Percentiles rank a stretch among this genome's conserved stretches.
These are phyloP conservation scores for Neurospora discreta DNA, from an alignment of 495 filamentous ascomycete genomes.

Conservation along the genomic window DNA sequence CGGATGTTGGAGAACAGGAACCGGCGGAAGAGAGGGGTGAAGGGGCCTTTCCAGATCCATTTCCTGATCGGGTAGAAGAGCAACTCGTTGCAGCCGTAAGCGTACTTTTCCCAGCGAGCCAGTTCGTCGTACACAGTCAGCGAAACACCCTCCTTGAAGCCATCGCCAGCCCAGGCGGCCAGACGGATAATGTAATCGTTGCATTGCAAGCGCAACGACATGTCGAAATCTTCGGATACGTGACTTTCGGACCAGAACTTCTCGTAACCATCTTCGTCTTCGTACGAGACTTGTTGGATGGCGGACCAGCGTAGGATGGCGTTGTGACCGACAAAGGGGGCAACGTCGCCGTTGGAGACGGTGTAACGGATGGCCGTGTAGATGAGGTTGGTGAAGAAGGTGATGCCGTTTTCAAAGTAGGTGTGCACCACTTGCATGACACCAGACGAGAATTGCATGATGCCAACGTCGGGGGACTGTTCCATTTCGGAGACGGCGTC, in stretches of 20 bases:
- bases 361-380: conserved; percentile 70
- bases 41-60: conserved; percentile 55
- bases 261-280: conserved; percentile 54
- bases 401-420: conserved; percentile 67
- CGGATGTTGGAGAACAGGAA: conserved; percentile 66
- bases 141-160: conserved; percentile 78
- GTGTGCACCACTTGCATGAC: conserved; percentile 72
- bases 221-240: conserved; percentile 79
- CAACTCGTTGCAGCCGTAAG: conserved; percentile 77
- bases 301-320: conserved; percentile 71
- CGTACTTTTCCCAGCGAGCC: conserved; percentile 77
- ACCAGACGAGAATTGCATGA: conserved; percentile 71
- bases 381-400: conserved; percentile 78
- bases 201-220: conserved; percentile 69
- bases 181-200: conserved; percentile 64
- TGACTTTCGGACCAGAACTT: conserved; percentile 79
- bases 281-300: conserved; percentile 64
- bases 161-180: conserved; percentile 60
- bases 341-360: conserved; percentile 72
- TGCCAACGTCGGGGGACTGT: conserved; percentile 65
- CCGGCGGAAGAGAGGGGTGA: conserved; percentile 60
- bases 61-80: conserved; percentile 63
- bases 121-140: conserved; percentile 79
- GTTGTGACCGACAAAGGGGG: conserved; percentile 73
- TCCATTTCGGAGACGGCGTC: conserved; percentile 76